Conservation (phyloP, 805 yeast species). For the Priceomyces castillae region DNA sequence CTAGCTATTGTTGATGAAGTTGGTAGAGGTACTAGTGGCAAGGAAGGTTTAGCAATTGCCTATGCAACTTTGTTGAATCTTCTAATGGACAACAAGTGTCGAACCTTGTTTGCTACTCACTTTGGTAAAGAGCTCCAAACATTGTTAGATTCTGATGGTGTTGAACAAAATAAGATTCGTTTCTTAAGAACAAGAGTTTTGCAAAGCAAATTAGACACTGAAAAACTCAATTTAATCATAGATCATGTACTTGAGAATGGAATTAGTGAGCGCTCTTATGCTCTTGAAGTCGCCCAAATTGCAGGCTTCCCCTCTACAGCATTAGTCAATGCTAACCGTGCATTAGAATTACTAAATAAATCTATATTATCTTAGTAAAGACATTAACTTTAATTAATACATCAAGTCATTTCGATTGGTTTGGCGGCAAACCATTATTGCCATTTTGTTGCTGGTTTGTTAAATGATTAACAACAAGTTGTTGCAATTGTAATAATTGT, state of each 20-base stretch:
- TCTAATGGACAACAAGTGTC: conserved; percentile 52
- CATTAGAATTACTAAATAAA: conserved; percentile 11
- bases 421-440: neutral
- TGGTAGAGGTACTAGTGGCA: conserved; percentile 84
- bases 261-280: conserved; percentile 71
- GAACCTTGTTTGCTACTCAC: conserved; percentile 89
- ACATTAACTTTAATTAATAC: conserved; percentile 21
- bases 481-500: conserved; percentile 13
- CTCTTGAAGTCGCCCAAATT: conserved; percentile 67
- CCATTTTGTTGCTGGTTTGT: conserved; percentile 13
- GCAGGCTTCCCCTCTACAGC: conserved; percentile 77
- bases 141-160: conserved; percentile 30
- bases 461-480: conserved; percentile 20
- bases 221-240: conserved; percentile 30
- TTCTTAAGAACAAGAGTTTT: conserved; percentile 34
- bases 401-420: neutral
- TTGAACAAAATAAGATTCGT: conserved; percentile 24
- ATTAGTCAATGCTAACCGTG: conserved; percentile 47
- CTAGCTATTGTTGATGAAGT: conserved; percentile 72
- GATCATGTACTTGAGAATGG: conserved; percentile 65
- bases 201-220: conserved; percentile 7
- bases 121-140: conserved; percentile 47
- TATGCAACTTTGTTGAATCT: conserved; percentile 67
- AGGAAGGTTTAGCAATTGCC: conserved; percentile 84
- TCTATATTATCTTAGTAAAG: neutral